phyloP scores from a whole-genome alignment of 1,139 yeast species.

The Debaryomyces udenii region DNA sequence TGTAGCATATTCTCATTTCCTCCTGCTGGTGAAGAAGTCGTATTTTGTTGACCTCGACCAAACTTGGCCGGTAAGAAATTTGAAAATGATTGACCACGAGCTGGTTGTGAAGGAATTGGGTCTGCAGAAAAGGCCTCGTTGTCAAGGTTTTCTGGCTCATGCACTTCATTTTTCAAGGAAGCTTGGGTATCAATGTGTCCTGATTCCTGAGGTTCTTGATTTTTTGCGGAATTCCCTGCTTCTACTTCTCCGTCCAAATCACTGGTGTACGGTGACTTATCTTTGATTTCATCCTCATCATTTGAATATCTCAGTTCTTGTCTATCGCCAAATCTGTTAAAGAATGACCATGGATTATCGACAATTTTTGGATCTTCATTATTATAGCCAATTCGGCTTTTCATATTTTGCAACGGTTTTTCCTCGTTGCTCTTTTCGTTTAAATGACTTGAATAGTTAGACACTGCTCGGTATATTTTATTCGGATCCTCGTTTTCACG shows the following conservation, averaged over 20 bases:
- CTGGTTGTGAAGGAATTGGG: constrained; percentile 10
- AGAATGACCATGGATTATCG: constrained; percentile 33
- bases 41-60: constrained; percentile 14
- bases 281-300: constrained; percentile 30
- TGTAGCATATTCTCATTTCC: constrained; percentile 21
- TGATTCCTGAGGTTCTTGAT: background rate
- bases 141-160: background rate
- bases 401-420: background rate
- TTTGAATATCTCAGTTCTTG: constrained; percentile 29
- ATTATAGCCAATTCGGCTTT: constrained; percentile 9
- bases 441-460: constrained; percentile 7
- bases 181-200: background rate
- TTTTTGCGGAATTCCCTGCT: constrained; percentile 1
- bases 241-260: constrained; percentile 4
- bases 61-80: constrained; percentile 20
- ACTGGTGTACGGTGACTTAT: constrained; percentile 14
- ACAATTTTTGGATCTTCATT: constrained; percentile 27
- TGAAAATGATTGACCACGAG: constrained; percentile 14
- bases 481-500: constrained; percentile 6
- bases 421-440: constrained; percentile 8
- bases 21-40: constrained; percentile 1
- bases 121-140: background rate
- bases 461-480: constrained; percentile 9
- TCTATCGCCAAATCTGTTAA: constrained; percentile 25
- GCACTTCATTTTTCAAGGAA: background rate